Conservation (phyloP, 768 basidiomycete species). For the Suillus hirtellus region DNA sequence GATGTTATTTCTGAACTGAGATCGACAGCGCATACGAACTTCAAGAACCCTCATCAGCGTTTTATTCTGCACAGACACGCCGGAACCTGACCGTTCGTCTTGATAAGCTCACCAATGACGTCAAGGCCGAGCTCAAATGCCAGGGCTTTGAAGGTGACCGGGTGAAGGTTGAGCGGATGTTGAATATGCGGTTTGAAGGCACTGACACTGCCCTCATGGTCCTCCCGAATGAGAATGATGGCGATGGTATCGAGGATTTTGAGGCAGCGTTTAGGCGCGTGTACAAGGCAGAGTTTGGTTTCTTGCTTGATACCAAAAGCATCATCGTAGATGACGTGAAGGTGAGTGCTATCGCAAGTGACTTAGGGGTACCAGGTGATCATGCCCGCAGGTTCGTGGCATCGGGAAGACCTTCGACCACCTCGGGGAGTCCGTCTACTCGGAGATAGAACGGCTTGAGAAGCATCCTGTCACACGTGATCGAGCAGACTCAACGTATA, state of each 20-base stretch:
- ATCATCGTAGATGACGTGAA: conserved; percentile 93
- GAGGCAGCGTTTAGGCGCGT: conserved; percentile 75
- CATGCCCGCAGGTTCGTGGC: conserved; percentile 64
- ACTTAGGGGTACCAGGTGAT: neutral
- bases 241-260: conserved; percentile 68
- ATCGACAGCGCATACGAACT: conserved; percentile 70
- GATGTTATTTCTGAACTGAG: conserved; percentile 2
- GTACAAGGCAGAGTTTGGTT: conserved; percentile 90
- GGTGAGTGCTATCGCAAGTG: conserved; percentile 35
- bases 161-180: conserved; percentile 77
- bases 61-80: conserved; percentile 64
- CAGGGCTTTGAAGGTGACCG: conserved; percentile 81
- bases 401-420: conserved; percentile 88
- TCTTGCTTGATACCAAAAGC: conserved; percentile 80
- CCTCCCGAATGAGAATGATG: conserved; percentile 49
- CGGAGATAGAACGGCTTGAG: conserved; percentile 61
- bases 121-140: conserved; percentile 61
- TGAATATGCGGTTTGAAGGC: conserved; percentile 93
- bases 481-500: conserved; percentile 54
- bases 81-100: conserved; percentile 60
- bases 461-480: conserved; percentile 37
- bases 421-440: conserved; percentile 76
- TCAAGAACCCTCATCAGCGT: conserved; percentile 87
- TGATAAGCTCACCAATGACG: conserved; percentile 64
- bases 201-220: conserved; percentile 94